A percentile compares a stretch with the other conserved stretches of the same genome.
Evolutionary conservation across 129 eudicot genomes (phyloP).

Genomic region (Glebionis coronaria): DNA sequence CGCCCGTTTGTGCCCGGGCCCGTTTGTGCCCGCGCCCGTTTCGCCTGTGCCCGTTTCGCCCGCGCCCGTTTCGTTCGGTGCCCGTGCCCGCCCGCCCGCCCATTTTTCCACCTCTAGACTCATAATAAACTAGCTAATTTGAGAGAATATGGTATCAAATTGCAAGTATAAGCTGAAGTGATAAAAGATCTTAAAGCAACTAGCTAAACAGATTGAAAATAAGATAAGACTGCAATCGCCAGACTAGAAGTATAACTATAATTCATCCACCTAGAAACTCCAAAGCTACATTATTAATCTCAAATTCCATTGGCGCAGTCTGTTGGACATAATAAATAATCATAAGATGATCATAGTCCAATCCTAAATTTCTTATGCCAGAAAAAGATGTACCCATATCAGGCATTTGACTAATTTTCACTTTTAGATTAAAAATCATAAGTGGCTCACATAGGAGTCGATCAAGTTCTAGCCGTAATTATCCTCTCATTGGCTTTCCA

Average conservation of each 20-base stretch:
- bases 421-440: constrained; percentile 10
- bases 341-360: neutral
- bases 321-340: neutral
- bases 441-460: constrained; percentile 3
- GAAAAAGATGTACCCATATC: neutral
- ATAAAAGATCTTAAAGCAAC: too few relatives aligned
- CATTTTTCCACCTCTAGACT: too few relatives aligned
- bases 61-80: too few relatives aligned
- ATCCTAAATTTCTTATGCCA: neutral
- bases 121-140: neutral
- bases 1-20: too few relatives aligned
- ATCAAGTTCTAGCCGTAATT: neutral
- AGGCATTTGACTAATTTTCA: constrained; percentile 3
- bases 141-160: constrained; percentile 6
- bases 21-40: too few relatives aligned
- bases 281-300: constrained; percentile 1
- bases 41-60: too few relatives aligned
- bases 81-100: too few relatives aligned
- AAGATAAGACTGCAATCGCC: too few relatives aligned
- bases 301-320: constrained; percentile 12
- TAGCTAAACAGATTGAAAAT: too few relatives aligned
- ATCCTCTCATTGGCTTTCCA: neutral
- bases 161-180: too few relatives aligned
- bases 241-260: too few relatives aligned
- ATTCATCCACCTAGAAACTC: constrained; percentile 3